A percentile compares a stretch with the other conserved stretches of the same genome.
Evolutionary conservation across 1,284 basidiomycete species (phyloP).

Genomic region (Coniophora puteana): DNA sequence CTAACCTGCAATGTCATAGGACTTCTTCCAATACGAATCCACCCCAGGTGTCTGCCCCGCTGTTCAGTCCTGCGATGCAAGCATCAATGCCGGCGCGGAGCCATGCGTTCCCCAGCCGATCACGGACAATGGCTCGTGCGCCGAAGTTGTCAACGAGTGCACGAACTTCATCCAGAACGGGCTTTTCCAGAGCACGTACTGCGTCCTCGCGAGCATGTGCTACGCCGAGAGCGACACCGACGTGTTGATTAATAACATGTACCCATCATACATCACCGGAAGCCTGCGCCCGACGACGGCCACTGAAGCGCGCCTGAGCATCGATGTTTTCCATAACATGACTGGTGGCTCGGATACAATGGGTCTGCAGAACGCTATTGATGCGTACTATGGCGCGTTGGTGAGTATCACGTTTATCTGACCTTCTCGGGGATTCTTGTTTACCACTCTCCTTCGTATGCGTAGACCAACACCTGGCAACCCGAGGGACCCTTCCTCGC

Average conservation of each 20-base stretch:
- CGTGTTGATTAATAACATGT: not conserved
- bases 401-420: not conserved
- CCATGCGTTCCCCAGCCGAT: constrained; percentile 1
- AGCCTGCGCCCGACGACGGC: not conserved
- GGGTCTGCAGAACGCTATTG: not conserved
- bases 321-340: constrained; percentile 1
- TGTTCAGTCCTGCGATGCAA: not conserved
- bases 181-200: constrained; percentile 1
- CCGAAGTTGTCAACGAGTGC: not conserved
- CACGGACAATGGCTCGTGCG: constrained; percentile 1
- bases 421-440: not conserved
- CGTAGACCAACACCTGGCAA: not conserved
- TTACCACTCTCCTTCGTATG: no score
- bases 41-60: not conserved
- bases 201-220: constrained; percentile 1
- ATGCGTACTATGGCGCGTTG: constrained; percentile 1
- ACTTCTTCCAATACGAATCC: not conserved
- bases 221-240: constrained; percentile 1
- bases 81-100: no score
- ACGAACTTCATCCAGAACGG: not conserved
- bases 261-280: not conserved
- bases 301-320: not conserved
- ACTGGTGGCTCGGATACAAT: not conserved
- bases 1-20: not conserved
- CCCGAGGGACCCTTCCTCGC: not conserved